Evolutionary conservation across 2,329 filamentous ascomycete species (phyloP), one percentile per base, ranked within the genome.

Genomic region (Apiospora phragmitis): DNA sequence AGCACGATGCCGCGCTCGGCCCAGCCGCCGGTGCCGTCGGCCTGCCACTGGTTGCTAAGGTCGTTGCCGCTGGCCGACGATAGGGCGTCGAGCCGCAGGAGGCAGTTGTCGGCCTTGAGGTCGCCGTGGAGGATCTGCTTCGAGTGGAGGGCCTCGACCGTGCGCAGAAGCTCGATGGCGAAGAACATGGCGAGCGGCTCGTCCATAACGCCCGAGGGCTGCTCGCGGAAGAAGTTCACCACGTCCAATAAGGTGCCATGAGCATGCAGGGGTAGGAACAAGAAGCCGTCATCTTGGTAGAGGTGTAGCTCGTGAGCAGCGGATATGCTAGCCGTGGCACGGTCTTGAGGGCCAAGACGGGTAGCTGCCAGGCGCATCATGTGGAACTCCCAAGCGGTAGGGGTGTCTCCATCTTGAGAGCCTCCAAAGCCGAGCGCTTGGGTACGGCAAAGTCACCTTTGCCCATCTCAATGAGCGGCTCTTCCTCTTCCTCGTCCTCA

Each of bases 141-240:
- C 4, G 89, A 80, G 81, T 99, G 96, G 29, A 99, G 86, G 0
- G 92, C 91, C 83, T 98, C 96, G 4, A 97, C 88, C 0, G 94
- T 97, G 67, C 96, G 93, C 75, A 99, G 87, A 8, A 99, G 88
- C 81, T 99, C 96, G 72, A 98, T 87, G 9, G 93, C 88, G 83
- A 98, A 97, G 85, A 98, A 98, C 94, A 98, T 98, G 76, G 93
- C 94, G 2, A 98, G 85, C 66, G 88, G 87, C 81, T 99, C 96
- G 76, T 99, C 96, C 88, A 99, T 94, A 21, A 92, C 91, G 2
- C 90, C 90, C 6, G 88, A 88, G 1, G 88, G 80, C 73, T 97
- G 93, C 24, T 89, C 87, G 55, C 93, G 91, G 74, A 95, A 93
- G 73, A 93, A 85, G 81, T 99, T 99, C 81, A 99, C 91, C 1